Percentiles rank a stretch among this genome's conserved stretches.
Evolutionary conservation across 768 basidiomycete genomes (phyloP).

Genomic region (Boletus coccyginus): DNA sequence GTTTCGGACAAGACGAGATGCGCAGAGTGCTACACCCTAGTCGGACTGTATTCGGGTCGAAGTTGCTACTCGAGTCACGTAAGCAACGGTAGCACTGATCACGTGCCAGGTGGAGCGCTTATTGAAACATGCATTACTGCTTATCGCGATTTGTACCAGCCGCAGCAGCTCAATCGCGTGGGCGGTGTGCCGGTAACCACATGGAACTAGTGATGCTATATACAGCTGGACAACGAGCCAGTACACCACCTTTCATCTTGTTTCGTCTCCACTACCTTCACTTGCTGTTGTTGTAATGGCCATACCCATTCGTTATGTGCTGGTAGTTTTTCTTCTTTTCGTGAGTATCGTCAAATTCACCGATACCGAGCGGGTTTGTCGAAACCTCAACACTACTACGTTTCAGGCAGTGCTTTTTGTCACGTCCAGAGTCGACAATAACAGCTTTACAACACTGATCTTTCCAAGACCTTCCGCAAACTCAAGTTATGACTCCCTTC

Average conservation of each 20-base stretch:
- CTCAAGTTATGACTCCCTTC: background rate
- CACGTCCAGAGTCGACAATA: background rate
- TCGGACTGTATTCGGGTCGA: too few species aligned
- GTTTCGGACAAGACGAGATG: background rate
- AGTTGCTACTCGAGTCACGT: too few species aligned
- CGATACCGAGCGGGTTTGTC: too few species aligned
- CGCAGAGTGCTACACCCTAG: background rate
- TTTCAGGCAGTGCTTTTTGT: constrained; percentile 19
- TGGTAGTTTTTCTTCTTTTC: constrained; percentile 12
- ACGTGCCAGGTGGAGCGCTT: background rate
- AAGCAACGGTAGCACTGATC: too few species aligned
- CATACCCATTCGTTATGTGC: constrained; percentile 21
- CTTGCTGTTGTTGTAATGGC: constrained; percentile 7
- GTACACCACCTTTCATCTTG: background rate
- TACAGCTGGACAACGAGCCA: constrained; percentile 4
- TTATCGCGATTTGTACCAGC: background rate
- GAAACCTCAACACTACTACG: background rate
- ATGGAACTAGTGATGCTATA: constrained; percentile 2
- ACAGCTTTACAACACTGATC: background rate
- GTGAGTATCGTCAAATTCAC: constrained; percentile 13
- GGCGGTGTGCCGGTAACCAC: background rate
- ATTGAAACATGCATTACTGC: background rate
- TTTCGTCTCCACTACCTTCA: background rate
- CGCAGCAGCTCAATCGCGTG: background rate
- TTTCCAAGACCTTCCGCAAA: background rate